Percentiles rank a stretch among this genome's conserved stretches.
Conservation (phyloP, 768 basidiomycete genomes). For the Pleurotus tuber-regium region DNA sequence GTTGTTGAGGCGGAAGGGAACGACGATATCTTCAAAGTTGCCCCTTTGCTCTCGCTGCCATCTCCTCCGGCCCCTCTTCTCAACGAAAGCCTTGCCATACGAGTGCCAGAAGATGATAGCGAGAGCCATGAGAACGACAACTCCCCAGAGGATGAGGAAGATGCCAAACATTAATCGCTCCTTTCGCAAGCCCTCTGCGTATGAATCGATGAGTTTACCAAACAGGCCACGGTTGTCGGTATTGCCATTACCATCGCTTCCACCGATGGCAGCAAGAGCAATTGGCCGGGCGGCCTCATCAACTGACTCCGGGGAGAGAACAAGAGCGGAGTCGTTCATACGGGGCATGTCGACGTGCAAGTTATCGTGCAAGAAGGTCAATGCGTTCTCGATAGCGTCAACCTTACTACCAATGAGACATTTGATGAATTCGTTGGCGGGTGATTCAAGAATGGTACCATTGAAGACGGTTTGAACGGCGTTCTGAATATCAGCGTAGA, state of each 20-base stretch:
- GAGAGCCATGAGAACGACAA: conserved; percentile 82
- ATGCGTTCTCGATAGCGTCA: conserved; percentile 76
- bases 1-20: conserved; percentile 27
- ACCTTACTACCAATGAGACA: conserved; percentile 95
- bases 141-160: conserved; percentile 80
- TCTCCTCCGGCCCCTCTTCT: conserved; percentile 43
- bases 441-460: conserved; percentile 76
- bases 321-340: conserved; percentile 70
- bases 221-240: conserved; percentile 60
- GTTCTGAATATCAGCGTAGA: conserved; percentile 84
- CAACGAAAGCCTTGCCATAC: conserved; percentile 46
- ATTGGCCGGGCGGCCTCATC: conserved; percentile 79
- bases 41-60: conserved; percentile 53
- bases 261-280: conserved; percentile 76
- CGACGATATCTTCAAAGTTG: conserved; percentile 42
- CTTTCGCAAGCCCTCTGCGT: conserved; percentile 68
- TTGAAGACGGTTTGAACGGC: conserved; percentile 80
- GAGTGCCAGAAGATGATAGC: conserved; percentile 71
- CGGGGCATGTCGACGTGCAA: conserved; percentile 77
- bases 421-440: conserved; percentile 82
- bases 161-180: conserved; percentile 83
- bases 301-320: conserved; percentile 70
- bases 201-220: conserved; percentile 68
- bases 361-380: conserved; percentile 91
- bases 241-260: conserved; percentile 28